Evolutionary conservation across 768 basidiomycete genomes (phyloP).

Genomic region (Mycena rosella): DNA sequence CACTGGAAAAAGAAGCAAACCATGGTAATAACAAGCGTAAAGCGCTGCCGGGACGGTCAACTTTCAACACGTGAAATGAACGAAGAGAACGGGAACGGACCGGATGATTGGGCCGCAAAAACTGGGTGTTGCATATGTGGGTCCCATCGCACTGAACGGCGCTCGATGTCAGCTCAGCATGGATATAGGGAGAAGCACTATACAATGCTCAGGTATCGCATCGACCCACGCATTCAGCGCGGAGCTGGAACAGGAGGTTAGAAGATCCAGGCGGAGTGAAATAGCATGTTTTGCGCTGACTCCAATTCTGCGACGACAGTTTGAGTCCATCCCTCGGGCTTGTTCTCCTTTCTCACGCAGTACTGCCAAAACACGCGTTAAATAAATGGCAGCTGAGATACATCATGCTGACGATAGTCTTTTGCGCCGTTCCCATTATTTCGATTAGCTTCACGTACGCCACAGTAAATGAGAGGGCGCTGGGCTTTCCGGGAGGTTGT

Average conservation of each 20-base stretch:
- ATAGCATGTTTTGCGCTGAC: conserved; percentile 41
- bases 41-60: conserved; percentile 32
- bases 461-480: too few species aligned
- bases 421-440: conserved; percentile 70
- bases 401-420: conserved; percentile 65
- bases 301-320: conserved; percentile 64
- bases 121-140: conserved; percentile 35
- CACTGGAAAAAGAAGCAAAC: background rate
- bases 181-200: background rate
- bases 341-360: conserved; percentile 57
- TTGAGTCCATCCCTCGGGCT: conserved; percentile 60
- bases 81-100: background rate
- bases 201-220: conserved; percentile 67
- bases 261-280: background rate
- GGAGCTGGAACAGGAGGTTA: conserved; percentile 42
- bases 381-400: too few species aligned
- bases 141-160: conserved; percentile 47
- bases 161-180: background rate
- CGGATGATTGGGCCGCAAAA: conserved; percentile 31
- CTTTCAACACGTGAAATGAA: background rate
- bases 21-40: conserved; percentile 38
- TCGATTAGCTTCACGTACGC: conserved; percentile 72
- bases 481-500: too few species aligned
- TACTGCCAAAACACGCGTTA: conserved; percentile 54
- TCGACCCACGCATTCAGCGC: conserved; percentile 77